Conservation (phyloP, 2,329 filamentous ascomycete genomes). For the Cladosporium sp. region DNA sequence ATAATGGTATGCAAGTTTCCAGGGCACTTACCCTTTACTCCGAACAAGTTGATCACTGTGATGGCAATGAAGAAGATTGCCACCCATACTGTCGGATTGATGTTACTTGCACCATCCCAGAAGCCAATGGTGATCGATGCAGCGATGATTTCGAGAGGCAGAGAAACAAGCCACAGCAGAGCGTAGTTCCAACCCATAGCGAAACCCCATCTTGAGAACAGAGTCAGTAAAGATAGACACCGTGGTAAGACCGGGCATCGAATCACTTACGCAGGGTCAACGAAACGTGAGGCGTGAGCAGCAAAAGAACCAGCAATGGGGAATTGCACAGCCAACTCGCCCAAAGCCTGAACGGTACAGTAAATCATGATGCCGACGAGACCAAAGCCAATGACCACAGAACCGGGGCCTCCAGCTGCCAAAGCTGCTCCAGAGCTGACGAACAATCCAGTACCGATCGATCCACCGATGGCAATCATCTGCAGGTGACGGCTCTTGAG, state of each 20-base stretch:
- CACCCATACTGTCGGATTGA: constrained; percentile 75
- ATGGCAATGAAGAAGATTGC: constrained; percentile 77
- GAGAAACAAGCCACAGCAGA: constrained; percentile 28
- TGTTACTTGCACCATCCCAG: constrained; percentile 28
- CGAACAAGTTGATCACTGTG: constrained; percentile 80
- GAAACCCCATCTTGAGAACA: constrained; percentile 27
- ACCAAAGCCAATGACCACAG: constrained; percentile 35
- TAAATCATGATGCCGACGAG: constrained; percentile 48
- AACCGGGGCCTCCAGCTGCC: constrained; percentile 51
- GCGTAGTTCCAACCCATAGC: constrained; percentile 35
- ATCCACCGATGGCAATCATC: constrained; percentile 38
- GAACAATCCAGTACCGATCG: constrained; percentile 57
- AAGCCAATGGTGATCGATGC: constrained; percentile 31
- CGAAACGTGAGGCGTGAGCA: constrained; percentile 45
- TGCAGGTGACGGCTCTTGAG: constrained; percentile 35
- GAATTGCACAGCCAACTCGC: constrained; percentile 43
- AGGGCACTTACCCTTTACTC: constrained; percentile 76
- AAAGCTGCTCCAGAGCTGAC: constrained; percentile 53
- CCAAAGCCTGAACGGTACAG: constrained; percentile 43
- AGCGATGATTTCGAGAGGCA: constrained; percentile 32
- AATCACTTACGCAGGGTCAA: constrained; percentile 70
- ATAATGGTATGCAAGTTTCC: constrained; percentile 86
- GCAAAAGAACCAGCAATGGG: constrained; percentile 45
- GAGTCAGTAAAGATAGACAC: constrained; percentile 65
- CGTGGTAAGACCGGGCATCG: constrained; percentile 45